These are phyloP conservation scores for Orychophragmus violaceus DNA, from an alignment of 345 rosid species.

Conservation along the genomic window DNA sequence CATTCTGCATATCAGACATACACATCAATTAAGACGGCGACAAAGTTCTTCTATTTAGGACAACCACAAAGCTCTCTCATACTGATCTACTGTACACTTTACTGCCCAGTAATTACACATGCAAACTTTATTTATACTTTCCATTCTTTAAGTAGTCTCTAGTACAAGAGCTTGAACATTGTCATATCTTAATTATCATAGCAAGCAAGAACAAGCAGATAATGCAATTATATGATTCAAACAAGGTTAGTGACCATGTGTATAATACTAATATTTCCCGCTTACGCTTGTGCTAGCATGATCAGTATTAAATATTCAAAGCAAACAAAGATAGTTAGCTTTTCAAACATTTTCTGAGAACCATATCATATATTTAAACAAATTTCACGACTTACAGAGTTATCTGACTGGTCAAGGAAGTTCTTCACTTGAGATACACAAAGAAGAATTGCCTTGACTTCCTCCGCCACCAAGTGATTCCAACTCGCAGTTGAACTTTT, in stretches of 20 bases:
- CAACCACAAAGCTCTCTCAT: not conserved
- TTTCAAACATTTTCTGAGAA: constrained; percentile 2
- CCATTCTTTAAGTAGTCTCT: not conserved
- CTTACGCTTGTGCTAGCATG: constrained; percentile 2
- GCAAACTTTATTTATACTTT: not conserved
- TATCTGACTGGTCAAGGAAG: constrained; percentile 46
- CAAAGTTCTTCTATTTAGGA: not conserved
- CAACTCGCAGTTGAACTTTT: constrained; percentile 44
- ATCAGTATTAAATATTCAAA: constrained; percentile 13
- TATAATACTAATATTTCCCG: not conserved
- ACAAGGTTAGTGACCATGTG: constrained; percentile 3
- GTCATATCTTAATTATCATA: constrained; percentile 5
- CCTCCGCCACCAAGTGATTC: constrained; percentile 62
- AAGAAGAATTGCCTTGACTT: constrained; percentile 67
- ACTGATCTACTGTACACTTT: not conserved
- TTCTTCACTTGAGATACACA: constrained; percentile 56
- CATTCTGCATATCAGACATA: constrained; percentile 49
- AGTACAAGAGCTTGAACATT: not conserved
- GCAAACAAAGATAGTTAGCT: constrained; percentile 3
- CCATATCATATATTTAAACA: not conserved
- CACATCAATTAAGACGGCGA: constrained; percentile 1
- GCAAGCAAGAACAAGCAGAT: constrained; percentile 15
- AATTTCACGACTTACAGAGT: constrained; percentile 51
- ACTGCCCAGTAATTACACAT: not conserved
- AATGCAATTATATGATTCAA: constrained; percentile 2